phyloP scores from a whole-genome alignment of 352 stramenopile genomes.

The Phytophthora multivora region DNA sequence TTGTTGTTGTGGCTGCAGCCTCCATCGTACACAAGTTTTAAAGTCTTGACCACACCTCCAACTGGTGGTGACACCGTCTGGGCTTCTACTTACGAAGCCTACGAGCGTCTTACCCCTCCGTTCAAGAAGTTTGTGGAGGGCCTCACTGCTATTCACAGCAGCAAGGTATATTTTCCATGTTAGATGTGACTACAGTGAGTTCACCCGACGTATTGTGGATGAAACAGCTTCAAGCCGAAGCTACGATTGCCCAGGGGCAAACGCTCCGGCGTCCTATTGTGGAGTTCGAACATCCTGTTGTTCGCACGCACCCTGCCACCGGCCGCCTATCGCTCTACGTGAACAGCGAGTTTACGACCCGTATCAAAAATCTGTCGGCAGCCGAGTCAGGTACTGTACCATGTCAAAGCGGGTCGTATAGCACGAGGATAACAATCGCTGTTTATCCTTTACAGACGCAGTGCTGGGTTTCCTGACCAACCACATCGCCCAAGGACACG shows the following conservation, averaged over 20 bases:
- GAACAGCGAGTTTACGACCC: conserved; percentile 45
- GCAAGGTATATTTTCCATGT: conserved; percentile 25
- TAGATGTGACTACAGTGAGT: too few species aligned
- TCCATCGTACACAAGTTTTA: conserved; percentile 32
- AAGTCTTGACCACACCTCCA: conserved; percentile 34
- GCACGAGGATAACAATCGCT: not conserved
- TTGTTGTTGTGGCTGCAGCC: conserved; percentile 11
- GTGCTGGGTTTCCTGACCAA: conserved; percentile 16
- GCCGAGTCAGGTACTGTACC: conserved; percentile 26
- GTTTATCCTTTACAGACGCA: conserved; percentile 9
- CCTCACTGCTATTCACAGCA: conserved; percentile 52
- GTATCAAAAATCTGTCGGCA: conserved; percentile 40
- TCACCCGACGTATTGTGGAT: not conserved
- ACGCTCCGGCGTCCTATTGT: conserved; percentile 37
- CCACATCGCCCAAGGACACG: conserved; percentile 22
- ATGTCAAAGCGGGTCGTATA: too few species aligned
- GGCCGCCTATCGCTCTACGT: conserved; percentile 37
- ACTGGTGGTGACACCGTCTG: conserved; percentile 52
- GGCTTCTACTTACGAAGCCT: conserved; percentile 48
- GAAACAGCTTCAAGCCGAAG: conserved; percentile 12
- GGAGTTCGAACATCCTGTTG: conserved; percentile 46
- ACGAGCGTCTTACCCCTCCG: conserved; percentile 44
- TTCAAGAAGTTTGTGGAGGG: conserved; percentile 49
- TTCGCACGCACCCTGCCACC: conserved; percentile 44
- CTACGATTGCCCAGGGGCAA: conserved; percentile 13